Evolutionary conservation across 345 rosid species (phyloP).

Genomic region (Pugionium dolabratum): DNA sequence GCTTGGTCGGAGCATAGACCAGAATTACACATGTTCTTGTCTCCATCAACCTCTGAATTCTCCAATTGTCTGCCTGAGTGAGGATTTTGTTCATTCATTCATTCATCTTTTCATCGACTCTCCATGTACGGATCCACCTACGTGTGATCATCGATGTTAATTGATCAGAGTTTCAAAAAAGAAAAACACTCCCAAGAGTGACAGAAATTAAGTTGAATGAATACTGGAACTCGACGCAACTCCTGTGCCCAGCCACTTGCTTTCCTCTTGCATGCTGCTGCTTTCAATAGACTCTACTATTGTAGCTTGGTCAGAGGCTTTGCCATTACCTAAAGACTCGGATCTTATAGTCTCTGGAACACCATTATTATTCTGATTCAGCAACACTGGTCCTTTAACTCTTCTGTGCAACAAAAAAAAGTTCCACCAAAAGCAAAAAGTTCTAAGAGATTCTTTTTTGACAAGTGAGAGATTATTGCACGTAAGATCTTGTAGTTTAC

Average conservation of each 20-base stretch:
- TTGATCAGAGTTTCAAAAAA: neutral
- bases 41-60: neutral
- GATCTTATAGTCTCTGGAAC: conserved; percentile 42
- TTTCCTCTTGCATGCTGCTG: conserved; percentile 49
- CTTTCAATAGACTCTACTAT: conserved; percentile 24
- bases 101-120: conserved; percentile 26
- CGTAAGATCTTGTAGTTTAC: conserved; percentile 37
- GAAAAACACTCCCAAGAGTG: neutral
- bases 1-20: conserved; percentile 11
- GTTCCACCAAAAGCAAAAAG: neutral
- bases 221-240: conserved; percentile 36
- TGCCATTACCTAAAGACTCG: conserved; percentile 55
- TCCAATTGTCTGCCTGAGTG: conserved; percentile 7
- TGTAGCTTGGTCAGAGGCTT: conserved; percentile 36
- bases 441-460: neutral
- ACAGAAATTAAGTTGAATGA: neutral
- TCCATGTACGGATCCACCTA: conserved; percentile 28
- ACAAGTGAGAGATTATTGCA: conserved; percentile 9
- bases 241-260: conserved; percentile 27
- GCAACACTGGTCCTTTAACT: neutral
- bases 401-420: conserved; percentile 47
- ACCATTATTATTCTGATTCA: conserved; percentile 29
- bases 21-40: conserved; percentile 1
- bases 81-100: conserved; percentile 10
- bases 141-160: conserved; percentile 3